Evolutionary conservation across 2,329 filamentous ascomycete species (phyloP), one percentile per base, ranked within the genome.

Genomic region (Pseudonectria buxi): DNA sequence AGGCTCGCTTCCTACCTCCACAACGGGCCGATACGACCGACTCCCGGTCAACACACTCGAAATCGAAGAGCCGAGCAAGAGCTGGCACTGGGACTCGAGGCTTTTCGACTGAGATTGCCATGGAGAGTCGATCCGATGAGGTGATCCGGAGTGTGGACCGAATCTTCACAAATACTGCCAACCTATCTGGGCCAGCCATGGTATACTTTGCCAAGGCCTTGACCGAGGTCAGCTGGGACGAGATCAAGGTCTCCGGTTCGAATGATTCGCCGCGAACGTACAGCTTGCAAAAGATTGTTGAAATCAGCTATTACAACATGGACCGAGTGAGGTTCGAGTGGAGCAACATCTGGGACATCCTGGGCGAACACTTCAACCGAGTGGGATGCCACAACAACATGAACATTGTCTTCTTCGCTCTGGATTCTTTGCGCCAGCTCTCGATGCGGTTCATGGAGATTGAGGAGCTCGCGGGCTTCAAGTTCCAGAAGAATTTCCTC

Each of bases 221-320:
- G 39, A 94, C 86, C 7, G 88, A 95, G 57, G 90, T 98, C 46
- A 96, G 90, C 61, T 96, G 92, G 92, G 90, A 96, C 55, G 92
- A 98, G 61, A 98, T 98, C 54, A 90, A 94, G 57, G 94, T 92
- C 4, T 96, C 92, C 0, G 92, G 92, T 1, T 86, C 90, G 37
- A 95, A 90, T 55, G 92, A 98, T 41, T 94, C 87, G 14, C 92
- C 92, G 10, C 80, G 94, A 36, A 98, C 90, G 7, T 98, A 95
- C 71, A 95, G 89, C 65, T 68, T 98, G 43, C 92, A 98, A 57
- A 98, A 98, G 63, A 78, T 98, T 44, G 94, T 98, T 12, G 92
- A 98, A 62, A 96, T 98, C 61, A 94, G 87, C 59, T 95, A 95
- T 62, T 98, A 98, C 76, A 98, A 98, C 67, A 98, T 98, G 92